Percentiles rank a stretch among this genome's conserved stretches.
Conservation (phyloP, 352 stramenopile species). For the Globisporangium cystogenes region DNA sequence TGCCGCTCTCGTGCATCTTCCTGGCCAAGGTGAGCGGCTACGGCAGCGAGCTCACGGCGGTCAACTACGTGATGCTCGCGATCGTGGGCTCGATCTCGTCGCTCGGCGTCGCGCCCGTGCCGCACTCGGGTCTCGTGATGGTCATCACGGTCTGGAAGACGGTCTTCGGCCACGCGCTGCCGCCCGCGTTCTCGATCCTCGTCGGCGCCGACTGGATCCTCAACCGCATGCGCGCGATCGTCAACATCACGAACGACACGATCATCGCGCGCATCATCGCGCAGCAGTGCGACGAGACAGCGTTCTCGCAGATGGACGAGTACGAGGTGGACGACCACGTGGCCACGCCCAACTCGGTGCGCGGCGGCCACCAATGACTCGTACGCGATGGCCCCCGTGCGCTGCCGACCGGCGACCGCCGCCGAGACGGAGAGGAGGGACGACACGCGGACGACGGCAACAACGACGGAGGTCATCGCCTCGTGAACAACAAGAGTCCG, state of each 20-base stretch:
- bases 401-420: slow-evolving; percentile 16
- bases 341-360: slow-evolving; percentile 7
- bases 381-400: slow-evolving; percentile 10
- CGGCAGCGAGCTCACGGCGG: slow-evolving; percentile 38
- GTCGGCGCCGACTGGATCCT: slow-evolving; percentile 71
- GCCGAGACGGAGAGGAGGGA: neutral
- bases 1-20: slow-evolving; percentile 67
- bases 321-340: slow-evolving; percentile 9
- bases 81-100: slow-evolving; percentile 64
- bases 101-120: slow-evolving; percentile 65
- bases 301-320: slow-evolving; percentile 5
- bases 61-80: slow-evolving; percentile 58
- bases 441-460: too few relatives aligned
- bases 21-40: slow-evolving; percentile 61
- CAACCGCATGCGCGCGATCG: slow-evolving; percentile 60
- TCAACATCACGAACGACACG: slow-evolving; percentile 84
- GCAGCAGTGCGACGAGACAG: slow-evolving; percentile 60
- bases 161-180: slow-evolving; percentile 52
- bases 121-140: slow-evolving; percentile 70
- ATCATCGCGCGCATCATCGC: slow-evolving; percentile 76
- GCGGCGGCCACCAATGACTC: slow-evolving; percentile 6
- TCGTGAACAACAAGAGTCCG: neutral
- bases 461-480: neutral
- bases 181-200: slow-evolving; percentile 57
- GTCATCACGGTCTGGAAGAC: slow-evolving; percentile 75